Base-by-base conservation (phyloP, 2,329 filamentous ascomycete species). In the Alternaria dauci region DNA sequence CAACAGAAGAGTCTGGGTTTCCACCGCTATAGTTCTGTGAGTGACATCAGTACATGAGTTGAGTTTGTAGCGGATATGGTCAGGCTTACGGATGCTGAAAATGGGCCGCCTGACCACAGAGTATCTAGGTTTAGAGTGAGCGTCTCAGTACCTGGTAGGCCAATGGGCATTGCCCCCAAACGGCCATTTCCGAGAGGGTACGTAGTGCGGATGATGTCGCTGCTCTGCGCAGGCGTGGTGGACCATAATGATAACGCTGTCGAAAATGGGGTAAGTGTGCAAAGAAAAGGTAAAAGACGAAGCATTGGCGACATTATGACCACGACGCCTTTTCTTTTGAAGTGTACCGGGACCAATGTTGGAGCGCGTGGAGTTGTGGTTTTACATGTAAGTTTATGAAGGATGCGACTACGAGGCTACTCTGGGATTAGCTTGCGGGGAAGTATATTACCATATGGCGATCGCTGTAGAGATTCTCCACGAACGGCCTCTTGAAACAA, bases 101-200 rank as follows among this genome's bases (percentile, higher is more conserved):
- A 86, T 0, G 83, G 83, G 0, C 84, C 84, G 3, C 82, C 83
- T 2, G 80, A 81, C 84, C 83, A 86, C 1, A 86, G 64, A 2
- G 77, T 82, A 58, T 86, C 84, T 18, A 83, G 64, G 51, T 86
- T 86, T 38, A 85, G 56, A 20, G 75, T 78, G 5, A 85, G 53
- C 25, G 76, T 79, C 50, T 85, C 83, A 2, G 71, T 62, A 3
- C 80, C 80, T 0, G 82, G 76, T 16, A 72, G 61, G 0, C 83
- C 83, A 55, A 81, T 81, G 0, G 81, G 77, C 30, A 85, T 78
- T 3, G 78, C 81, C 76, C 79, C 82, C 18, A 85, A 71, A 46
- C 77, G 79, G 1, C 82, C 83, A 72, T 85, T 85, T 12, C 83
- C 83, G n/a, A 85, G 63, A 0, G 81, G 80, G 64, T 83, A 85